A percentile compares a stretch with the other conserved stretches of the same genome.
Conservation (phyloP, 768 basidiomycete genomes). For the Suillus spraguei region DNA sequence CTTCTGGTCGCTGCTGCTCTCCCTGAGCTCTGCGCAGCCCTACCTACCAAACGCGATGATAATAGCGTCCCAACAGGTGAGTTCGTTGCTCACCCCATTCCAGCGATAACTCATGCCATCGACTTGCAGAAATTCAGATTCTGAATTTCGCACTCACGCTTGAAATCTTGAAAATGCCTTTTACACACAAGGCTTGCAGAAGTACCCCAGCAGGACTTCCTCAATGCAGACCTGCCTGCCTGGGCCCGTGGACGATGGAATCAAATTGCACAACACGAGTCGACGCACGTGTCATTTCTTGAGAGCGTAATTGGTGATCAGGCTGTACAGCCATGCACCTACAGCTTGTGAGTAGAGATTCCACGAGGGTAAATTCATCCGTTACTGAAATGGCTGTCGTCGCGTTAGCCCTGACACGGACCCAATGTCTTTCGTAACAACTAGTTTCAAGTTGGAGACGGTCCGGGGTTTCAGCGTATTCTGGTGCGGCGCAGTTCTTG, state of each 20-base stretch:
- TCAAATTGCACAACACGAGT: no score
- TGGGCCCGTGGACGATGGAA: no score
- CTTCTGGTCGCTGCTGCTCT: slow-evolving; percentile 6
- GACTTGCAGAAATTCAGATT: slow-evolving; percentile 24
- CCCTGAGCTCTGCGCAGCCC: neutral
- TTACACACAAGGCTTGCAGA: slow-evolving; percentile 34
- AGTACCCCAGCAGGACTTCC: slow-evolving; percentile 42
- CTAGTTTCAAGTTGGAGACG: slow-evolving; percentile 51
- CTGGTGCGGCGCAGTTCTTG: slow-evolving; percentile 52
- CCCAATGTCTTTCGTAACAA: no score
- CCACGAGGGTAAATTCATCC: no score
- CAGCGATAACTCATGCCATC: neutral
- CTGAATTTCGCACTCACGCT: slow-evolving; percentile 39
- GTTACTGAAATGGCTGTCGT: no score
- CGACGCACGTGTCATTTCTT: no score
- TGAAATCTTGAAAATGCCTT: slow-evolving; percentile 40
- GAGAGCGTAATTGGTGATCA: no score
- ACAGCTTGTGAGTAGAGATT: no score
- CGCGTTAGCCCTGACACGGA: no score
- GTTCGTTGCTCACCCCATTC: neutral
- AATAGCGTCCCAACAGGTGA: slow-evolving; percentile 10
- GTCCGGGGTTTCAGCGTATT: slow-evolving; percentile 60
- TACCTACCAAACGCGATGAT: slow-evolving; percentile 6
- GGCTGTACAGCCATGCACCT: no score
- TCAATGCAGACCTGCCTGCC: slow-evolving; percentile 37